Percentiles rank a stretch among this genome's conserved stretches.
These are phyloP conservation scores for Suillus sp. DNA, from an alignment of 768 basidiomycete genomes.

Conservation along the genomic window DNA sequence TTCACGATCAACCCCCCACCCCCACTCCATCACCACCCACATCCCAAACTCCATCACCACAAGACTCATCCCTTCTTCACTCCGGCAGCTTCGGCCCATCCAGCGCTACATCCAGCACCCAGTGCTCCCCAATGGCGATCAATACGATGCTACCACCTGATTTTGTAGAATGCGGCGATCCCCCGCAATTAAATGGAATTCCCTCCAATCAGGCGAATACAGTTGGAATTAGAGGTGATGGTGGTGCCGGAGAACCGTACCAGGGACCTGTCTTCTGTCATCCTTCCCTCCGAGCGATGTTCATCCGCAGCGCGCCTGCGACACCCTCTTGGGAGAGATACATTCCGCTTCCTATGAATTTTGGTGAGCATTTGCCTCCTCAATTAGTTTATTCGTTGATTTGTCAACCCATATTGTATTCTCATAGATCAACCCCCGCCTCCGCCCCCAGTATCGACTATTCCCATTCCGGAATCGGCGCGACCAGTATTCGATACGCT, in stretches of 20 bases:
- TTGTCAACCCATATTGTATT: not conserved
- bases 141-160: conserved; percentile 26
- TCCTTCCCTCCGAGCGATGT: conserved; percentile 8
- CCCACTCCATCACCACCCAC: conserved; percentile 30
- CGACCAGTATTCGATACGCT: conserved; percentile 58
- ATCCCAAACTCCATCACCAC: conserved; percentile 31
- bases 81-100: conserved; percentile 10
- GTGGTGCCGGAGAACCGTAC: conserved; percentile 4
- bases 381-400: not conserved
- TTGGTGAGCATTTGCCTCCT: not conserved
- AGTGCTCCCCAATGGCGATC: conserved; percentile 27
- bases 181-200: conserved; percentile 7
- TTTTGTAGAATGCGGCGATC: conserved; percentile 23
- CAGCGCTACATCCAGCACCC: conserved; percentile 13
- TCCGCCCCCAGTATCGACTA: not conserved
- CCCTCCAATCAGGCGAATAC: conserved; percentile 6
- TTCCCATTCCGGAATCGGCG: conserved; percentile 14
- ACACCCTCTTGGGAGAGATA: conserved; percentile 11
- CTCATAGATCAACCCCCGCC: conserved; percentile 5
- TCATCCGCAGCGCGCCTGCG: conserved; percentile 7
- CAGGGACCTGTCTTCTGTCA: conserved; percentile 8
- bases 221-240: conserved; percentile 8
- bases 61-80: conserved; percentile 23
- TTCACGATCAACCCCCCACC: conserved; percentile 25
- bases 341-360: conserved; percentile 6